Conservation (phyloP, 73 alveolate species). For the Symbiodinium natans region DNA sequence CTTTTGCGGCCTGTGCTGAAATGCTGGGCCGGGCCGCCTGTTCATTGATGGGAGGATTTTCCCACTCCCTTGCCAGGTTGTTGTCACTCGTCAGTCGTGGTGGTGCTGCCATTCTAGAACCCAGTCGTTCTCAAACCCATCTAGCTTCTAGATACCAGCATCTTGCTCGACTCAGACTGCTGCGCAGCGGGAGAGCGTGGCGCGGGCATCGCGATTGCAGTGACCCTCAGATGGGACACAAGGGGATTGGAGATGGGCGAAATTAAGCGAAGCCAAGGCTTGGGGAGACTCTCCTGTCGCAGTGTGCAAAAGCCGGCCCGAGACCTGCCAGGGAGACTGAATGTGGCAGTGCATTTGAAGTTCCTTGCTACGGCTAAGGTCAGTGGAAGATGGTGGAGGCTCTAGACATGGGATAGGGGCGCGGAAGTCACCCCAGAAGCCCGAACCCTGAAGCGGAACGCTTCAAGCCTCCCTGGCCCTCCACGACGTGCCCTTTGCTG, state of each 20-base stretch:
- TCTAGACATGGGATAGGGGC: too few species aligned
- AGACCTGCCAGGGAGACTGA: too few species aligned
- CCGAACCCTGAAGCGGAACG: too few species aligned
- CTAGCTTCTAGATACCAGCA: too few species aligned
- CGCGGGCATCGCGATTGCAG: background rate
- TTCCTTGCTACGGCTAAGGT: background rate
- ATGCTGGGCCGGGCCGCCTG: background rate
- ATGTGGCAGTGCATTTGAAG: too few species aligned
- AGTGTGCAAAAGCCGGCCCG: slow-evolving; percentile 9
- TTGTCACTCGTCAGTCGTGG: too few species aligned
- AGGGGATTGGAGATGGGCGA: background rate
- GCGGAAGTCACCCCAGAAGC: too few species aligned
- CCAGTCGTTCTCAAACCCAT: too few species aligned
- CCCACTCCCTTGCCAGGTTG: too few species aligned
- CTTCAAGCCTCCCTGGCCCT: too few species aligned
- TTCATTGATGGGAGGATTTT: background rate
- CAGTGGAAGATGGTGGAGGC: slow-evolving; percentile 1
- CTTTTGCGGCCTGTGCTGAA: background rate
- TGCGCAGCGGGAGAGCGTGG: slow-evolving; percentile 19
- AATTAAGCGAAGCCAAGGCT: background rate
- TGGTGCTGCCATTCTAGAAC: too few species aligned
- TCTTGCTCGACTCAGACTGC: slow-evolving; percentile 4
- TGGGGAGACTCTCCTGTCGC: slow-evolving; percentile 33
- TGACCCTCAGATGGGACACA: background rate
- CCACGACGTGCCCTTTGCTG: too few species aligned